These are phyloP conservation scores for Chlorella sp. DNA, from an alignment of 139 green algal species.

Conservation along the genomic window DNA sequence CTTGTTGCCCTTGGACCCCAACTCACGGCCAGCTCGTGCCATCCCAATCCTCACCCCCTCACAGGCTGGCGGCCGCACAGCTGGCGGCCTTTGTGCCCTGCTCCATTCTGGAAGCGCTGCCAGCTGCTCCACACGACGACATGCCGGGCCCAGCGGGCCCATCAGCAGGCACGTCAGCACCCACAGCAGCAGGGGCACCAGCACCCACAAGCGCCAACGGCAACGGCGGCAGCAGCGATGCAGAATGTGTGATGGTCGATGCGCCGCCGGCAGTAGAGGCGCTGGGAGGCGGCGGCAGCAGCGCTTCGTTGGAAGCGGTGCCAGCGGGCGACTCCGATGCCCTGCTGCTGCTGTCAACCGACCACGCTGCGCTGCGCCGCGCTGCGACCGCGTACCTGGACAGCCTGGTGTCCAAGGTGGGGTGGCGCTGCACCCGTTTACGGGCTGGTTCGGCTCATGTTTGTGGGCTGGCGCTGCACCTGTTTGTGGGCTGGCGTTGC, in stretches of 20 bases:
- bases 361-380: background rate
- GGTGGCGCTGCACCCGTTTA: background rate
- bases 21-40: too few relatives aligned
- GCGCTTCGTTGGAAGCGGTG: background rate
- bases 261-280: background rate
- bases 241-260: conserved; percentile 4
- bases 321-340: conserved; percentile 13
- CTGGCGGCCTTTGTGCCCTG: conserved; percentile 41
- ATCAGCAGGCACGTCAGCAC: background rate
- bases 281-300: background rate
- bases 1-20: too few relatives aligned
- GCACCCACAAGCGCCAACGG: conserved; percentile 4
- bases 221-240: conserved; percentile 22
- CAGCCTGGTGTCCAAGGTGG: conserved; percentile 39
- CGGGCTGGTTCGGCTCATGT: too few relatives aligned
- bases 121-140: too few relatives aligned
- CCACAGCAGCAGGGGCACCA: background rate
- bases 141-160: background rate
- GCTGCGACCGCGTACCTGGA: conserved; percentile 37
- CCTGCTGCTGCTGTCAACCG: conserved; percentile 44
- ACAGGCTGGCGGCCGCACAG: conserved; percentile 31
- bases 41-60: too few relatives aligned
- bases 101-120: conserved; percentile 36
- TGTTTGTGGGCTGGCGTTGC: conserved; percentile 5
- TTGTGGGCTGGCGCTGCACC: background rate